These are phyloP conservation scores for Verticillium dahliae DNA, from an alignment of 2,329 filamentous ascomycete species.

Conservation along the genomic window DNA sequence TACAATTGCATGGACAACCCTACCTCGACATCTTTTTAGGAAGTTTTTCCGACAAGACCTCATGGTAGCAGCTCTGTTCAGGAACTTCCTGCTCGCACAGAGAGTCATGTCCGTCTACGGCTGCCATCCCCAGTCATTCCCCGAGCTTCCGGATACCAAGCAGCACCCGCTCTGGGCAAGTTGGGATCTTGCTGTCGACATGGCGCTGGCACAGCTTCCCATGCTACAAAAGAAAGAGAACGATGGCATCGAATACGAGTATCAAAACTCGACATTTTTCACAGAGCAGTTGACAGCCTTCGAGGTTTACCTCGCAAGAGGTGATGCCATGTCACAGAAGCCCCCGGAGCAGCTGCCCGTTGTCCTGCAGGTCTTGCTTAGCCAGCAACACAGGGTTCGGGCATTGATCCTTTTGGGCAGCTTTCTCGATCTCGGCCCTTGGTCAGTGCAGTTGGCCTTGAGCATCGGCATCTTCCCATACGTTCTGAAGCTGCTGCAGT, in stretches of 20 bases:
- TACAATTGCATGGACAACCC: constrained; percentile 95
- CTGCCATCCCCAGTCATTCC: constrained; percentile 89
- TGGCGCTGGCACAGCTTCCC: constrained; percentile 84
- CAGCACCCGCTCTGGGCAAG: constrained; percentile 94
- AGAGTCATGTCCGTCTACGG: constrained; percentile 95
- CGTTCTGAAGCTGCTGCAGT: constrained; percentile 93
- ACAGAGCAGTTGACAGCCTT: constrained; percentile 96
- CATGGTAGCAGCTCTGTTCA: constrained; percentile 97
- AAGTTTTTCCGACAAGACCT: constrained; percentile 96
- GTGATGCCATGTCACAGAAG: constrained; percentile 73
- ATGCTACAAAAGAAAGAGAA: constrained; percentile 73
- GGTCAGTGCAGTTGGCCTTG: constrained; percentile 95
- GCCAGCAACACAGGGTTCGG: constrained; percentile 86
- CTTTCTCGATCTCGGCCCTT: constrained; percentile 91
- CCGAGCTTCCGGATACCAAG: constrained; percentile 87
- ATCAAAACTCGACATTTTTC: constrained; percentile 92
- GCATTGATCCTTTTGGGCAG: constrained; percentile 87
- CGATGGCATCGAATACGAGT: constrained; percentile 75
- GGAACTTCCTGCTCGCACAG: constrained; percentile 92
- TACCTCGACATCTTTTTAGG: constrained; percentile 85
- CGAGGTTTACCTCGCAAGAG: constrained; percentile 84
- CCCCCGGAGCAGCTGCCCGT: constrained; percentile 93
- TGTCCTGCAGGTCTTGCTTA: constrained; percentile 89
- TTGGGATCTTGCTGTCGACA: constrained; percentile 95
- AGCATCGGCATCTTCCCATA: constrained; percentile 99